Evolutionary conservation across 2,329 filamentous ascomycete genomes (phyloP).

Genomic region (Fusarium sp.): DNA sequence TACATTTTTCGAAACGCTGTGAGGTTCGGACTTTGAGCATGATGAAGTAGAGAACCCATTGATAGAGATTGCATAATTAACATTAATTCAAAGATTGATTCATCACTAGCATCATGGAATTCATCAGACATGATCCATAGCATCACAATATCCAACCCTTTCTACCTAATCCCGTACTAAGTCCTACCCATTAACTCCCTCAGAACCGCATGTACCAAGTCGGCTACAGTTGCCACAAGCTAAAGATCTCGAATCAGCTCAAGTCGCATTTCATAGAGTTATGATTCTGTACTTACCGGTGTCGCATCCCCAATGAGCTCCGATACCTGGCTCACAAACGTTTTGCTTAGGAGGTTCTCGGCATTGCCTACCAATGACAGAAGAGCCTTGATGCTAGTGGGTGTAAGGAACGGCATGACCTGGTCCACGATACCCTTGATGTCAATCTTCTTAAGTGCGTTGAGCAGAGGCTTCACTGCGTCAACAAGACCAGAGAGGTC

Average conservation of each 20-base stretch:
- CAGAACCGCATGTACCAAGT: conserved; percentile 49
- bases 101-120: neutral
- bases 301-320: conserved; percentile 53
- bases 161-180: conserved; percentile 11
- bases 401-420: conserved; percentile 55
- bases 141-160: neutral
- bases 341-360: conserved; percentile 50
- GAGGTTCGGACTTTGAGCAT: too few species aligned
- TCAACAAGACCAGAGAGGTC: conserved; percentile 51
- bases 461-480: conserved; percentile 52
- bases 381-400: conserved; percentile 52
- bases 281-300: conserved; percentile 23
- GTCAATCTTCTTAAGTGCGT: conserved; percentile 54
- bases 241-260: conserved; percentile 8
- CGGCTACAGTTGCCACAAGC: conserved; percentile 50
- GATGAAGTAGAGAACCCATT: too few species aligned
- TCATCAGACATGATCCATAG: conserved; percentile 7
- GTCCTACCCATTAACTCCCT: conserved; percentile 45
- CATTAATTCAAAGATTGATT: too few species aligned
- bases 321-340: conserved; percentile 56
- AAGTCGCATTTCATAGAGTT: neutral
- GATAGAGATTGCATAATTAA: too few species aligned
- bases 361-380: conserved; percentile 51
- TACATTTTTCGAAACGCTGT: too few species aligned
- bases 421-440: conserved; percentile 51